Evolutionary conservation across 2,329 filamentous ascomycete genomes (phyloP), one percentile per base, ranked within the genome.

Genomic region (Penicillium psychrosexuale): DNA sequence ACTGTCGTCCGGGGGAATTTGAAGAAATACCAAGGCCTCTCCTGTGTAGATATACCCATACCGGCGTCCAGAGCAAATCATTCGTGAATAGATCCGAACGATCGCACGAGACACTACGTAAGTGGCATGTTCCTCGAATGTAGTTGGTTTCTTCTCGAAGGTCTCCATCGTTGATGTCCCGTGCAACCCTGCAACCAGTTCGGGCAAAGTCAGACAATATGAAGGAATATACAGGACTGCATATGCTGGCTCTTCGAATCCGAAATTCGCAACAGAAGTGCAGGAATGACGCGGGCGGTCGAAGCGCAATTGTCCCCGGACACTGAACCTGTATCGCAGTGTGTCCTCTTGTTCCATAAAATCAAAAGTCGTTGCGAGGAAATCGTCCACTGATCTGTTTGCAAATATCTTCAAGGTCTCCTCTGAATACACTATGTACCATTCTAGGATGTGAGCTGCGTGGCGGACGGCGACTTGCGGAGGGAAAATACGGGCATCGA

Each of bases 11-110:
- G 60, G 45, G 8, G 58, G 58, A 38, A 71, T 69, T 40, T 62
- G 45, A 5, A 71, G 61, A 44, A 69, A 72, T 34, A 71, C 60
- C 59, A 66, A 68, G 15, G 64, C 64, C 59, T 70, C 66, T 34
- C 66, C 68, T 15, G 64, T 71, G 36, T 59, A 62, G 31, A 72
- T 62, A 45, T 64, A 71, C 5, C 68, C 65, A 47, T 66, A 52
- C 49, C 40, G 62, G 33, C 67, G 38, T 39, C 67, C 62, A 31
- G 44, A 53, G 43, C 55, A 51, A 9, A 63, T 43, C 66, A 71
- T 72, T 38, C 70, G 68, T 30, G 59, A 67, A 51, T 69, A 72
- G 37, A 70, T 57, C 36, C 70, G 59, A 47, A 63, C 68, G 43
- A 65, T 55, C 5, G 66, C 62, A 24, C 62, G 64, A n/a, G 66